Percentiles rank a stretch among this genome's conserved stretches.
Conservation (phyloP, 306 rosid genomes). For the Coriaria nepalensis region DNA sequence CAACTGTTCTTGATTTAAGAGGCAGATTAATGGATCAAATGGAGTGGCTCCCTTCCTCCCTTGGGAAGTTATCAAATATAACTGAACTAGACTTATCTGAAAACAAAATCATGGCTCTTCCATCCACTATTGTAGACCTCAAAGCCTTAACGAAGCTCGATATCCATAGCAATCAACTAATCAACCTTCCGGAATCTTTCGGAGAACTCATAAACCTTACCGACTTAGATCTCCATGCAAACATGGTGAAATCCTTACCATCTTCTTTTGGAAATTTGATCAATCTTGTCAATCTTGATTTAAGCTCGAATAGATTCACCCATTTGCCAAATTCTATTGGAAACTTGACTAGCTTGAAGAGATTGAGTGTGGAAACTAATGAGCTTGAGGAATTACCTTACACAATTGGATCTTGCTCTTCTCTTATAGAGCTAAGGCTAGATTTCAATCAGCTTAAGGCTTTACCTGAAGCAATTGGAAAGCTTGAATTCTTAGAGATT, state of each 20-base stretch:
- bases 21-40: slow-evolving; percentile 64
- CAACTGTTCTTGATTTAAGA: slow-evolving; percentile 48
- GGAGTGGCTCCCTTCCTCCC: slow-evolving; percentile 83
- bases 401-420: slow-evolving; percentile 64
- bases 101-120: slow-evolving; percentile 81
- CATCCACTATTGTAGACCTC: slow-evolving; percentile 50
- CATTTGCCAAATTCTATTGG: slow-evolving; percentile 58
- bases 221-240: slow-evolving; percentile 65
- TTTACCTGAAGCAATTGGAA: slow-evolving; percentile 87
- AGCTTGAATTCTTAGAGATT: slow-evolving; percentile 52
- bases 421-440: slow-evolving; percentile 40
- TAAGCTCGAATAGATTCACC: slow-evolving; percentile 57
- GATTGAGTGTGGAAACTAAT: slow-evolving; percentile 50
- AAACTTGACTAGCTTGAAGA: slow-evolving; percentile 46
- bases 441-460: slow-evolving; percentile 76
- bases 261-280: slow-evolving; percentile 49
- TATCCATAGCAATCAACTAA: slow-evolving; percentile 76
- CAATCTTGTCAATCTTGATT: slow-evolving; percentile 52
- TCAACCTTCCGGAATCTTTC: slow-evolving; percentile 71
- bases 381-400: slow-evolving; percentile 71
- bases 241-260: slow-evolving; percentile 65
- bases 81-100: slow-evolving; percentile 63
- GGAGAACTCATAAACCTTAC: slow-evolving; percentile 65
- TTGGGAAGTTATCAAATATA: slow-evolving; percentile 61
- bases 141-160: slow-evolving; percentile 61